Percentiles rank a stretch among this genome's conserved stretches.
These are phyloP conservation scores for Rosa hybrid DNA, from an alignment of 331 rosid genomes.

Conservation along the genomic window DNA sequence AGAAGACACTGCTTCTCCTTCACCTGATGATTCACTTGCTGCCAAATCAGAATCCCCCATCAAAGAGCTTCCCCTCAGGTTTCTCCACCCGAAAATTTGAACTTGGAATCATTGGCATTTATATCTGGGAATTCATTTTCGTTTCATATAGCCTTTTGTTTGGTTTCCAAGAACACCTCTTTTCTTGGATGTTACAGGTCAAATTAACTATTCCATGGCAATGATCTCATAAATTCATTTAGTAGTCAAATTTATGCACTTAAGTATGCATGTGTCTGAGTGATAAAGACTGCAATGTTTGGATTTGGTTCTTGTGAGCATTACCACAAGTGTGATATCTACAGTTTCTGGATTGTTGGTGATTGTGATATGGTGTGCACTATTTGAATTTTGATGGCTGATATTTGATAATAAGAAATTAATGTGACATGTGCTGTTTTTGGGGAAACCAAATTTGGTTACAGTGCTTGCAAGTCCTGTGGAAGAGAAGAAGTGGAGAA, in stretches of 20 bases:
- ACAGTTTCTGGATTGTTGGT: no score
- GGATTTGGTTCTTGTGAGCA: neutral
- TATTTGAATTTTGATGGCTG: neutral
- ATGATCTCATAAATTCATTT: neutral
- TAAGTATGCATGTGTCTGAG: neutral
- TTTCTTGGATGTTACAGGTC: neutral
- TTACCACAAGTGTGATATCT: neutral
- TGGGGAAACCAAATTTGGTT: conserved; percentile 8
- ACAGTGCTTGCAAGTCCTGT: conserved; percentile 84
- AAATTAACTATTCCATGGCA: neutral
- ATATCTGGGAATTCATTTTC: neutral
- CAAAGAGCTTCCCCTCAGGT: conserved; percentile 45
- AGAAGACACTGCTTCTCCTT: conserved; percentile 46
- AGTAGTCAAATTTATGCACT: neutral
- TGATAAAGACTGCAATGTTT: neutral
- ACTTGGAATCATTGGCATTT: neutral
- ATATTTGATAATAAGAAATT: neutral
- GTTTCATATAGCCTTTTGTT: neutral
- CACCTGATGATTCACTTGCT: conserved; percentile 43
- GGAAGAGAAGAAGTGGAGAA: conserved; percentile 78
- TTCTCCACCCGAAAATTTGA: conserved; percentile 8
- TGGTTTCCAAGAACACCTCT: neutral
- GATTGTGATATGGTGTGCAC: neutral
- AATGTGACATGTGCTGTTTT: conserved; percentile 5
- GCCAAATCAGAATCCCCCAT: conserved; percentile 31